phyloP scores from a whole-genome alignment of 306 rosid species.

The Rubus idaeus region DNA sequence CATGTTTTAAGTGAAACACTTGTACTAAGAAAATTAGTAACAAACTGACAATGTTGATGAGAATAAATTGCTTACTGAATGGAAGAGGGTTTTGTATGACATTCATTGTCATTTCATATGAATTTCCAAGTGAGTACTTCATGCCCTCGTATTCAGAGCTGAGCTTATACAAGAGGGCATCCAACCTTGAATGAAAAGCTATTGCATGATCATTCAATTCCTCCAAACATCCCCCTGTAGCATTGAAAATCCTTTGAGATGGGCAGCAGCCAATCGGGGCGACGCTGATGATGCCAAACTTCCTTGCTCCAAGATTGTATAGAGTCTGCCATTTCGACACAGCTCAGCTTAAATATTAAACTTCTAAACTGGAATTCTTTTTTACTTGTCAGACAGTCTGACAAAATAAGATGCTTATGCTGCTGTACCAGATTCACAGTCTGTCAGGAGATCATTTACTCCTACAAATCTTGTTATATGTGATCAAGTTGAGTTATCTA shows the following conservation, averaged over 20 bases:
- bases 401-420: too few species aligned
- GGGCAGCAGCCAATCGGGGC: slow-evolving; percentile 34
- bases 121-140: slow-evolving; percentile 34
- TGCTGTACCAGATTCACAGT: too few species aligned
- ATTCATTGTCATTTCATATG: slow-evolving; percentile 26
- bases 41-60: neutral
- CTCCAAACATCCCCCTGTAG: slow-evolving; percentile 32
- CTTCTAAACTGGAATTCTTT: too few species aligned
- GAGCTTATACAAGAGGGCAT: slow-evolving; percentile 6
- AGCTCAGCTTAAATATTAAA: too few species aligned
- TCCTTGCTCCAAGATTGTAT: slow-evolving; percentile 28
- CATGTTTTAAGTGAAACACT: neutral
- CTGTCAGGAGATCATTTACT: neutral
- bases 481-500: neutral
- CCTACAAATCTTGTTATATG: neutral
- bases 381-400: too few species aligned
- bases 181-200: slow-evolving; percentile 23
- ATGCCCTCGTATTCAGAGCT: slow-evolving; percentile 23
- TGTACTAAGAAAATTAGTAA: neutral
- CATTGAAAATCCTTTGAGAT: slow-evolving; percentile 27
- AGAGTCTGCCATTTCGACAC: slow-evolving; percentile 18
- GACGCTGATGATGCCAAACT: slow-evolving; percentile 32
- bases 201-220: slow-evolving; percentile 22
- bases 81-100: slow-evolving; percentile 22
- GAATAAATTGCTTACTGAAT: slow-evolving; percentile 20